Conservation (phyloP, 805 yeast genomes). For the Candida ponderosae region DNA sequence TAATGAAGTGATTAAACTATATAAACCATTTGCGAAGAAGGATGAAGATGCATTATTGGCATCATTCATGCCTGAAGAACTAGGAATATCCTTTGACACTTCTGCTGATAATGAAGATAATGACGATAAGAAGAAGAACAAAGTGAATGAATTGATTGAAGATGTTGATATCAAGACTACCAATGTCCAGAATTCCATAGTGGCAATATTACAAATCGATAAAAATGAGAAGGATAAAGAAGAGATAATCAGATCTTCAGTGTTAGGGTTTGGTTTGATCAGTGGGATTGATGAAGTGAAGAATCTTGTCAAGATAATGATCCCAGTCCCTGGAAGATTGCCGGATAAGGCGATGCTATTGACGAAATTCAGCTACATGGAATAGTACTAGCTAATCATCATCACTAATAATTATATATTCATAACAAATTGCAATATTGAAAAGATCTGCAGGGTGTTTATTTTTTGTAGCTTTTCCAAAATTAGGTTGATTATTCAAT, state of each 20-base stretch:
- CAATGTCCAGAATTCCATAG: conserved; percentile 64
- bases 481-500: background rate
- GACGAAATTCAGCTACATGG: conserved; percentile 77
- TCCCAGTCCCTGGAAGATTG: conserved; percentile 83
- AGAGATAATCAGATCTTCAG: conserved; percentile 44
- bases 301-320: conserved; percentile 56
- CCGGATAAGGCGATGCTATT: conserved; percentile 70
- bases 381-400: conserved; percentile 29
- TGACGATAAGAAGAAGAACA: conserved; percentile 18
- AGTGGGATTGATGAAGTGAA: conserved; percentile 65
- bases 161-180: conserved; percentile 39
- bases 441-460: background rate
- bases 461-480: background rate
- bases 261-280: conserved; percentile 64
- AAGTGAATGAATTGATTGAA: conserved; percentile 14
- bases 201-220: conserved; percentile 54
- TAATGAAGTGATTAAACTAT: conserved; percentile 50
- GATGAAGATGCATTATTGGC: conserved; percentile 9
- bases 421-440: background rate
- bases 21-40: conserved; percentile 35
- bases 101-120: conserved; percentile 17
- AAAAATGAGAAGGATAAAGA: conserved; percentile 35
- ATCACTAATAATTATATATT: background rate
- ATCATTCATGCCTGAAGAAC: conserved; percentile 14
- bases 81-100: background rate